Base-by-base conservation (phyloP, 2,329 filamentous ascomycete species). In the Stemphylium lycopersici region DNA sequence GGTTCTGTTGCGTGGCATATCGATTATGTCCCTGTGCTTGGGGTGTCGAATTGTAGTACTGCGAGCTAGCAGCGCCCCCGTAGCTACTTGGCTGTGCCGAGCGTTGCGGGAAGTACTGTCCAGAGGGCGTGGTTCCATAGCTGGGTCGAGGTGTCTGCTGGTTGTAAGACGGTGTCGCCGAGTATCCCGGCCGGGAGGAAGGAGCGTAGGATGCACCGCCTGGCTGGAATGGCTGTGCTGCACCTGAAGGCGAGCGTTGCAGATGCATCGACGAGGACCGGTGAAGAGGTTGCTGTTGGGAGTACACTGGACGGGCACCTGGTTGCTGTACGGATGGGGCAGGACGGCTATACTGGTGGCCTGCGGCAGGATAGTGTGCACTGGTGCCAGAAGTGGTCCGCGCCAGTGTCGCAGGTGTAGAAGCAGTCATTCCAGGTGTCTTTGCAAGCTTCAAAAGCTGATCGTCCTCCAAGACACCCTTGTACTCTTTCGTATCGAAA, bases 391-490 rank as follows among this genome's bases (percentile, higher is more conserved):
- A 67, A 11, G 62, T 56, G 8, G 66, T 56, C 26, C 71, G 68
- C 13, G 66, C 53, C 20, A 74, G 57, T 20, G 65, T 59, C 18
- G 72, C 62, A 22, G 69, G 61, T n/a, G 67, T 65, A 4, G 70
- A 58, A 13, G 66, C 61, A 18, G 66, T 58, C 20, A 71, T 61
- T 31, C 67, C 62, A 12, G 78, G 72, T n/a, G 65, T 61, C 59
- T 80, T 81, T 22, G 77, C 75, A 37, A 76, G 62, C 29, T 77
- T 72, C 2, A 78, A 75, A 1, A 78, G 69, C 61, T 91, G 89
- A 63, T 96, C 91, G 65, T 93, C 90, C 64, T 96, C 91, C 85
- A 96, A 87, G 3, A 89, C 85, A 4, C 92, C 92, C 59, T 84
- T 84, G 72, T 90, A 90, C 66, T 91, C 86, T 46, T 88, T 86